phyloP scores from a whole-genome alignment of 2,329 filamentous ascomycete genomes.

The Aspergillus pseudoviridinutans region DNA sequence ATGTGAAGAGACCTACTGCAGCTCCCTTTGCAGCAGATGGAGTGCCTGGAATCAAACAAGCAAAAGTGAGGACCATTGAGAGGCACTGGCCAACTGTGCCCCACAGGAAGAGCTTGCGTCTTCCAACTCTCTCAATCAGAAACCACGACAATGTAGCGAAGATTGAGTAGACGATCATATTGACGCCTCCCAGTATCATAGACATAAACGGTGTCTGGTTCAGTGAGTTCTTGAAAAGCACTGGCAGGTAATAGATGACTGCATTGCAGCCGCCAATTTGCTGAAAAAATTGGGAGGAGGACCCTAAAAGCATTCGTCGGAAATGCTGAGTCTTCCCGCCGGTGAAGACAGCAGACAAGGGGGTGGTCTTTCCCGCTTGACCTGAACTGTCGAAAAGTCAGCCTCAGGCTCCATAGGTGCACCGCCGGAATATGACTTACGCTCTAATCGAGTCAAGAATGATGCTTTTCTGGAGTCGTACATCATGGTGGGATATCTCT shows the following conservation, averaged over 20 bases:
- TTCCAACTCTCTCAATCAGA: constrained; percentile 47
- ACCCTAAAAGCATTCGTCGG: constrained; percentile 39
- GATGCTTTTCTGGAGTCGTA: constrained; percentile 58
- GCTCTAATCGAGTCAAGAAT: constrained; percentile 63
- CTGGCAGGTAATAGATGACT: constrained; percentile 48
- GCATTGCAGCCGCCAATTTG: constrained; percentile 50
- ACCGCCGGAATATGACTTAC: constrained; percentile 34
- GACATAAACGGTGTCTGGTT: constrained; percentile 41
- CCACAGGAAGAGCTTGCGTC: constrained; percentile 41
- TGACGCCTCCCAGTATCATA: constrained; percentile 50
- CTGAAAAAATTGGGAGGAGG: constrained; percentile 42
- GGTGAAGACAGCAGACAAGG: constrained; percentile 40
- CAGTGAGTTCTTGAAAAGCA: constrained; percentile 48
- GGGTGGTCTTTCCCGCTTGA: constrained; percentile 43
- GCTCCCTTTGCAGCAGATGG: constrained; percentile 31
- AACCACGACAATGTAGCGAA: constrained; percentile 46
- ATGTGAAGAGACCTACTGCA: constrained; percentile 62
- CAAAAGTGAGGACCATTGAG: constrained; percentile 39
- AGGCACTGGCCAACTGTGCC: constrained; percentile 37
- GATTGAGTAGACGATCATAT: constrained; percentile 45
- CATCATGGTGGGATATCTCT: constrained; percentile 52
- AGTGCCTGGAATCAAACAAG: constrained; percentile 32
- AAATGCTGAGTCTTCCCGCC: constrained; percentile 38
- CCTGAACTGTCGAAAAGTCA: constrained; percentile 48
- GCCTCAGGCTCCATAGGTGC: constrained; percentile 34